Evolutionary conservation across 768 basidiomycete species (phyloP), one percentile per base, ranked within the genome.

Genomic region (Boletus rufocinnamomeus): DNA sequence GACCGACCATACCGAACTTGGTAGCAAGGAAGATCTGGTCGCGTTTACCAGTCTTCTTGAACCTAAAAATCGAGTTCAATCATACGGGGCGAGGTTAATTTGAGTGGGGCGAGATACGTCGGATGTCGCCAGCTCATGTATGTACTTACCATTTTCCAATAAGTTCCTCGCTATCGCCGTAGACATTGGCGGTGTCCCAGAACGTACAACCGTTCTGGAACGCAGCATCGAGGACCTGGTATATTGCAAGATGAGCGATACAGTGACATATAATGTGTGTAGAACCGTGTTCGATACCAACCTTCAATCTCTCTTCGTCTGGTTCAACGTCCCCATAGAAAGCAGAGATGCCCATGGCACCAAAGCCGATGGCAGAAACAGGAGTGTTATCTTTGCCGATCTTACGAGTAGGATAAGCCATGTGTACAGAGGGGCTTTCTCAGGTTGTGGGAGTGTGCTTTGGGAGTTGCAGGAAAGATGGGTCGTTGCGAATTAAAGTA

Each of bases 291-390:
- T 43, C 1, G 2, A 52, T 14, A 48, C 61, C 6, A 0, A 84
- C 84, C 79, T 82, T 81, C 63, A 88, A 78, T 2, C 84, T 76
- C 52, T 86, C 83, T 61, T 87, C 84, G 57, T 88, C 85, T 4
- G 76, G 58, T 16, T 72, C 72, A 0, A 68, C 65, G 2, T 66
- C 56, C n/a, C 85, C 84, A 56, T 84, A 85, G 45, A 66, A 74
- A 1, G 71, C 75, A 16, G 80, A 79, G 13, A 86, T 64, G 7
- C 83, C 84, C 86, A 87, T 87, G 8, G 78, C 72, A 6, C 87
- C 87, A 57, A 82, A 85, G 2, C 86, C 85, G 13, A 88, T 76
- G 23, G 80, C 80, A 8, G 79, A 74, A 8, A 61, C 48, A 1
- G 37, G 34, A n/a, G 84, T 56, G 44, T 53, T 54, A 38, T 49